Conservation (phyloP, 2,329 filamentous ascomycete species). For the Phoma sp. region DNA sequence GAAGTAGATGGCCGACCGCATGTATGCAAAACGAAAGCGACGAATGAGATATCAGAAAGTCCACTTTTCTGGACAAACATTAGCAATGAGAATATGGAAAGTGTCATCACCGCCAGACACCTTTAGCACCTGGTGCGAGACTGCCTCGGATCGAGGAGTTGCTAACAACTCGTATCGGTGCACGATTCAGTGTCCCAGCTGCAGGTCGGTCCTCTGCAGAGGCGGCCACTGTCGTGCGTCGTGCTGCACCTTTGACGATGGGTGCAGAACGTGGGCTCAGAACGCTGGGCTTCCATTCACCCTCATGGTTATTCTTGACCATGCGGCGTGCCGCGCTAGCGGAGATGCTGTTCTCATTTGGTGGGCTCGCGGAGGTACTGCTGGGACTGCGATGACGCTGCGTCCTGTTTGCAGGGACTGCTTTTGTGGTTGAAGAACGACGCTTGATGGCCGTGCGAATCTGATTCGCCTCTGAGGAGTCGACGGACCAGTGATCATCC, state of each 20-base stretch:
- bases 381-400: slow-evolving; percentile 66
- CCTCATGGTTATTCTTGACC: slow-evolving; percentile 67
- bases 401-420: slow-evolving; percentile 49
- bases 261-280: slow-evolving; percentile 68
- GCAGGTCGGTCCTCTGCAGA: slow-evolving; percentile 42
- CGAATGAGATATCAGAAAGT: slow-evolving; percentile 3
- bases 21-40: slow-evolving; percentile 12
- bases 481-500: slow-evolving; percentile 58
- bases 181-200: slow-evolving; percentile 33
- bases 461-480: slow-evolving; percentile 60
- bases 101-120: slow-evolving; percentile 41
- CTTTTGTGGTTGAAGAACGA: slow-evolving; percentile 55
- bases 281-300: slow-evolving; percentile 63
- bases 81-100: slow-evolving; percentile 11
- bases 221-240: slow-evolving; percentile 48
- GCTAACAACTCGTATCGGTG: slow-evolving; percentile 45
- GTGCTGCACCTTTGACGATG: slow-evolving; percentile 61
- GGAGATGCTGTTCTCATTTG: slow-evolving; percentile 65
- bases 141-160: slow-evolving; percentile 41
- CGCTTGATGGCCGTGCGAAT: slow-evolving; percentile 66
- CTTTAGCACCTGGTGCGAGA: slow-evolving; percentile 40
- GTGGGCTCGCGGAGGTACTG: slow-evolving; percentile 57
- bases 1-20: slow-evolving; percentile 6
- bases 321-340: slow-evolving; percentile 71
- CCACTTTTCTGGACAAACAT: slow-evolving; percentile 9